Percentiles rank a stretch among this genome's conserved stretches.
These are phyloP conservation scores for Mrakia gelida DNA, from an alignment of 768 basidiomycete species.

Conservation along the genomic window DNA sequence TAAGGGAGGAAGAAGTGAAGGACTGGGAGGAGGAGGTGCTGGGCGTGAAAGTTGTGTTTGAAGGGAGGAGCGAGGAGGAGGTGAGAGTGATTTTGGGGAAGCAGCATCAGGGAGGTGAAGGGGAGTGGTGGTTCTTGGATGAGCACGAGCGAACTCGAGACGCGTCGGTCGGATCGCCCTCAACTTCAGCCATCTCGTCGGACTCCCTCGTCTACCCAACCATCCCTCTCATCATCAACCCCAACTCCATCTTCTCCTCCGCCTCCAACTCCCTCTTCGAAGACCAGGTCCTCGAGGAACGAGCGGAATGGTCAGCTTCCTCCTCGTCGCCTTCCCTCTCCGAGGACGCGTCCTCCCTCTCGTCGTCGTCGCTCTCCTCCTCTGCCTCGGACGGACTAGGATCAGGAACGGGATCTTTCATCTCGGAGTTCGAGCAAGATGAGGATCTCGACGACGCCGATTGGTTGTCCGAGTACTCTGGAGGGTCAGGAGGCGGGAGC, in stretches of 20 bases:
- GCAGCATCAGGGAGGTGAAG: not conserved
- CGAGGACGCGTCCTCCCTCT: not conserved
- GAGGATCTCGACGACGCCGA: constrained; percentile 4
- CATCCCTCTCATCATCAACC: not conserved
- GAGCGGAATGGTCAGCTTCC: not conserved
- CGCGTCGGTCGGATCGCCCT: not conserved
- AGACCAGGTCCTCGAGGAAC: not conserved
- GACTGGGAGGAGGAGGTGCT: constrained; percentile 15
- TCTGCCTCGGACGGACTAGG: not conserved
- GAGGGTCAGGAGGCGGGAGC: not conserved
- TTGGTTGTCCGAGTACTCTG: not conserved
- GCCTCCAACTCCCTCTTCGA: constrained; percentile 10
- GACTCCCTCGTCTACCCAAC: not conserved
- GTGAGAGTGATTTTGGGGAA: not conserved
- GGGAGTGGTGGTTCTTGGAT: constrained; percentile 16
- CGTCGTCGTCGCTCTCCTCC: not conserved
- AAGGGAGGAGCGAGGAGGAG: constrained; percentile 4
- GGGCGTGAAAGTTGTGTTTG: not conserved
- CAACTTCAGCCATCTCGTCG: not conserved
- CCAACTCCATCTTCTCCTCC: not conserved
- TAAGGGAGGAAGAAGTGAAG: constrained; percentile 3
- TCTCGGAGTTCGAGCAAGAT: not conserved
- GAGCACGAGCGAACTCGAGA: not conserved
- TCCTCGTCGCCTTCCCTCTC: not conserved
- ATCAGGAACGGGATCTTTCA: not conserved